phyloP scores from a whole-genome alignment of 805 yeast species.

The Ogataea thermomethanolica region DNA sequence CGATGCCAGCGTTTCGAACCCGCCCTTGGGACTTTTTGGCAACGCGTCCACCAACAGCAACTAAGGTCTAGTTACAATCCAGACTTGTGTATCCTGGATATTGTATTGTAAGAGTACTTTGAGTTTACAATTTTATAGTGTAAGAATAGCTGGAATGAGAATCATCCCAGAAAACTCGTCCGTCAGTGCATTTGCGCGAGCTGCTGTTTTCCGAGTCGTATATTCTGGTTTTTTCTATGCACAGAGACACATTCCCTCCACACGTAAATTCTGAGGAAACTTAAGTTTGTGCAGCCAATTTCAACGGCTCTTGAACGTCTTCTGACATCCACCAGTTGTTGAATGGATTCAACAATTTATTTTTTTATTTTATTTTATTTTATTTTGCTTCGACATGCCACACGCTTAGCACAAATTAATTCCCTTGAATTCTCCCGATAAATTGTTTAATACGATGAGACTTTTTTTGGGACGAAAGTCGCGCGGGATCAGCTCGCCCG shows the following conservation, averaged over 20 bases:
- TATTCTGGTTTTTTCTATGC: slow-evolving; percentile 22
- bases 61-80: background rate
- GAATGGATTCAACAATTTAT: background rate
- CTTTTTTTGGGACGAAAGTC: slow-evolving; percentile 4
- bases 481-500: slow-evolving; percentile 6
- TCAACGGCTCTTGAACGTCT: background rate
- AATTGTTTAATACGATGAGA: slow-evolving; percentile 2
- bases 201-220: slow-evolving; percentile 2
- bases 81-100: too few relatives aligned
- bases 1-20: slow-evolving; percentile 12
- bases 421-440: too few relatives aligned
- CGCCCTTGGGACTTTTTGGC: slow-evolving; percentile 21
- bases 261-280: slow-evolving; percentile 22
- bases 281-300: slow-evolving; percentile 26
- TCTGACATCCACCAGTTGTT: background rate
- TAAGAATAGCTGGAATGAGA: slow-evolving; percentile 12
- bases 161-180: slow-evolving; percentile 7
- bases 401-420: too few relatives aligned
- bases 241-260: slow-evolving; percentile 31
- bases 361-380: background rate
- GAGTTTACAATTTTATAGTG: slow-evolving; percentile 1
- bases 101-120: background rate
- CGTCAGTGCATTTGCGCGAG: slow-evolving; percentile 2
- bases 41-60: slow-evolving; percentile 6
- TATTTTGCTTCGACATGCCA: background rate